Evolutionary conservation across 768 basidiomycete species (phyloP), one percentile per base, ranked within the genome.

Genomic region (Amanita thiersii): DNA sequence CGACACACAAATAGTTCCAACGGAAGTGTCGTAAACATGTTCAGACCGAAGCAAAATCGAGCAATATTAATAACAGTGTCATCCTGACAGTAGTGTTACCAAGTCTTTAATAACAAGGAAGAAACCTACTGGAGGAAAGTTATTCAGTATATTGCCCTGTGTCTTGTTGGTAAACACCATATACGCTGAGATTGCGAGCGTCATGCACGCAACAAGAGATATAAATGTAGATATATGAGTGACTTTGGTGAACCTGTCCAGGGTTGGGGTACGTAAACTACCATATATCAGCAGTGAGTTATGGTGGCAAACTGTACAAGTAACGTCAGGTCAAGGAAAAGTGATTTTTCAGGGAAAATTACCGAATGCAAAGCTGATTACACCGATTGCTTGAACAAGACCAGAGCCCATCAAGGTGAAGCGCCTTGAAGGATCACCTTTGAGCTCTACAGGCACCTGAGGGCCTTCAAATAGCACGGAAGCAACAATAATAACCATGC

Each of bases 1-100:
- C 96, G 76, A 56, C 96, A 99, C 18, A 99, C 96, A 57, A 98
- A 99, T 10, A 92, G 68, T 53, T 99, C 96, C 29, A 99, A 69
- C 1, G 96, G 96, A 15, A 97, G 76, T 0, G 96, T 99, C 1
- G 93, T 93, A 53, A 97, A 96, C 96, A 98, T 99, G 61, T 94
- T 96, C 49, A 92, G 59, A 8, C 91, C 92, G 55, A 93, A 91
- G 55, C 86, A 91, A 51, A 96, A 88, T 11, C 96, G 75, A 2
- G 96, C 96, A 39, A 98, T 69, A 54, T 98, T 98, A 64, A 98
- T 96, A 44, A 97, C 52, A n/a, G 81, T 76, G 53, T 94, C 88
- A 48, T 73, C 70, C 79, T 86, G 53, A 6, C 4, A 43, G 15
- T 29, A 20, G 28, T 19, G 43, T 41, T 12, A 20, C 23, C 4